Evolutionary conservation across 116 monocot genomes (phyloP), one percentile per base, ranked within the genome.

Genomic region (Iris pallida): DNA sequence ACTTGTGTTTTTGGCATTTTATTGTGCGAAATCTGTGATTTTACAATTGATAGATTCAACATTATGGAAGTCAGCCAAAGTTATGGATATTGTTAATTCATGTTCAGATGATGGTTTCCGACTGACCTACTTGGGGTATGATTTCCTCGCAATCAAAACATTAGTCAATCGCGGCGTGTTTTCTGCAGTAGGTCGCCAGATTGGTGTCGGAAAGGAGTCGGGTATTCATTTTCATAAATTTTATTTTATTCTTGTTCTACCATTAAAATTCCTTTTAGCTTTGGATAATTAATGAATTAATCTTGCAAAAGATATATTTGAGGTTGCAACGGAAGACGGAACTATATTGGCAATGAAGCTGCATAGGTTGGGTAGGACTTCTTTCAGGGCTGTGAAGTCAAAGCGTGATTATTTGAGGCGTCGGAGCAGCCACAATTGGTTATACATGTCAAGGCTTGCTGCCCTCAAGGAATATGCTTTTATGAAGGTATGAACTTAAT

Each of bases 171-270:
- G 96, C 9, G 92, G 96, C 40, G 87, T 96, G 1, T 87, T 96
- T 69, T 63, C 75, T 3, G 66, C 85, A 0, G 96, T 96, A 46
- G 96, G 96, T 6, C 86, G 96, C 14, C 96, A 96, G 53, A 96
- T 96, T 54, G 96, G 96, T 60, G 96, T 96, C 12, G 96, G 96
- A 68, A 96, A 96, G 73, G 96, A 96, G 62, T 96, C 96, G 53
- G 96, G 92, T 92, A 61, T 64, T 30, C 30, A 30, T 30, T 30
- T 30, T 30, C 30, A 30, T 30, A 30, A 30, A 16, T 53, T 30
- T 46, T 66, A 63, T 66, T 54, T 55, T 4, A 52, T 46, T 20
- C 19, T 4, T 20, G 59, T 42, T 47, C 7, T n/a, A 60, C 48
- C 30, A 6, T 44, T 6, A 42, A n/a, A 42, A 61, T 61, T 61